These are phyloP conservation scores for Flaveria ramosissima DNA, from an alignment of 129 eudicot species.

Conservation along the genomic window DNA sequence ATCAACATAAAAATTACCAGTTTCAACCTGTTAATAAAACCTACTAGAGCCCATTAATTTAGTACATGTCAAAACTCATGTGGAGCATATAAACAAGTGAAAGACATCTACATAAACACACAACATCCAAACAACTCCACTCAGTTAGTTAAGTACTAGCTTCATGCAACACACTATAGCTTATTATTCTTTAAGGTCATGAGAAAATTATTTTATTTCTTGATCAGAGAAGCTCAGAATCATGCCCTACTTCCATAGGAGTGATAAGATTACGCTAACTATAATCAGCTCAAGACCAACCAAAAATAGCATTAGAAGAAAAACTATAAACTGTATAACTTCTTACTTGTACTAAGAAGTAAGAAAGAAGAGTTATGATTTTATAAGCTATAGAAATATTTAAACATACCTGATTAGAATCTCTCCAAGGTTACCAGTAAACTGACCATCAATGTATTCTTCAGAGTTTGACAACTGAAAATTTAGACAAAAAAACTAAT, in stretches of 20 bases:
- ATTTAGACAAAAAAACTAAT: neutral
- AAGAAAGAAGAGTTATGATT: neutral
- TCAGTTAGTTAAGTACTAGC: neutral
- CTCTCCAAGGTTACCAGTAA: constrained; percentile 86
- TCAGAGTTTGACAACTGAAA: constrained; percentile 85
- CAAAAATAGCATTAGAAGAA: neutral
- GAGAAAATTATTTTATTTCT: neutral
- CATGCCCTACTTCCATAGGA: neutral
- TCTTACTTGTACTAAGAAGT: neutral
- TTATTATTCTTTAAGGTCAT: neutral
- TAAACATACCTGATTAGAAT: constrained; percentile 75
- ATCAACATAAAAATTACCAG: neutral
- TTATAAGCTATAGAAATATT: neutral
- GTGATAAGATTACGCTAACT: neutral
- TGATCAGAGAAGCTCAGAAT: neutral
- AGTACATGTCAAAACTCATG: neutral
- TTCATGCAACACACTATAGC: neutral
- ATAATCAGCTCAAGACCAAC: neutral
- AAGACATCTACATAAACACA: neutral
- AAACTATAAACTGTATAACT: neutral
- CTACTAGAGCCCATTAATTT: neutral
- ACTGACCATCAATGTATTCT: constrained; percentile 83
- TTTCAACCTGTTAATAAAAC: neutral
- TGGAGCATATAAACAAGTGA: neutral
- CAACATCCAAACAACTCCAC: neutral